Base-by-base conservation (phyloP, 495 filamentous ascomycete species). In the Xylaria palmicola region DNA sequence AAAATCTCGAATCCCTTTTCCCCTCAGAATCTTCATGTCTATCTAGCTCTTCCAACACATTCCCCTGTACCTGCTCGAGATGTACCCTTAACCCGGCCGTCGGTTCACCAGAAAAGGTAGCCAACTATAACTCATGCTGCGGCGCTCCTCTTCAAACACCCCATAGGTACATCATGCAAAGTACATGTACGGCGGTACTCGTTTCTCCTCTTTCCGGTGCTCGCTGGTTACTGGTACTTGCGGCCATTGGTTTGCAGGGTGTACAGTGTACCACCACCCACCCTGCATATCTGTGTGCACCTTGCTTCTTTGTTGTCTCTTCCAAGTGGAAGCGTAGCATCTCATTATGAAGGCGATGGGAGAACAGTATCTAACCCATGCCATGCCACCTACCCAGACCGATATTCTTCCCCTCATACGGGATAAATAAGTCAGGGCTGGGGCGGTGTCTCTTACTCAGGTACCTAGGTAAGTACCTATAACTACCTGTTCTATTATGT, bases 281-380 rank as follows among this genome's bases (percentile, higher is more conserved):
- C 20, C 20, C 41, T 44, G 41, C 20, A 44, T 44, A n/a, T 17
- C 45, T 15, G 29, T 29, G 45, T 6, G 24, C 15, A 17, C 15
- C 26, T 17, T 29, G 26, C 29, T 7, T 8, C 29, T 3, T 22
- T 7, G 15, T 6, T 1, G 5, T 48, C 24, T 24, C 26, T 43
- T 44, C 53, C 53, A 44, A 56, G 53, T 56, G 53, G 37, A 56
- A 32, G 39, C 29, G 53, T 44, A 29, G 27, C 39, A 29, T 44
- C 40, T 37, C 39, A 19, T 29, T 32, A 20, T n/a, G n/a, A n/a
- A n/a, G n/a, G n/a, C n/a, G n/a, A n/a, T n/a, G n/a, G n/a, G n/a
- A n/a, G n/a, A n/a, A n/a, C n/a, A n/a, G n/a, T n/a, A n/a, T n/a
- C n/a, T n/a, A n/a, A n/a, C n/a, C n/a, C n/a, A n/a, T n/a, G n/a